phyloP scores from a whole-genome alignment of 768 basidiomycete genomes.

The Dictyophora rubrovolvata region DNA sequence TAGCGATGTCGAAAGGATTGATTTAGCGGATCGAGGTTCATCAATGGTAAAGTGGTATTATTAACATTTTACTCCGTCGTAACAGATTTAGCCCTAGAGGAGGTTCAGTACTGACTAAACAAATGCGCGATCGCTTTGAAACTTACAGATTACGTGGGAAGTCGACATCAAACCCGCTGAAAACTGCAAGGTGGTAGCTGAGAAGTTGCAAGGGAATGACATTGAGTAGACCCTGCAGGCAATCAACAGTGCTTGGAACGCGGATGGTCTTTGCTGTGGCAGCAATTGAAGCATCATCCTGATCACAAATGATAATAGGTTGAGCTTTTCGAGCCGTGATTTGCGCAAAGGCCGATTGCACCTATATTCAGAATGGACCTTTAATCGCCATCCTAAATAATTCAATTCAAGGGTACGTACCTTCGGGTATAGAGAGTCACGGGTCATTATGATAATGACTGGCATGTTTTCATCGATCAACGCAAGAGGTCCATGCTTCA shows the following conservation, averaged over 20 bases:
- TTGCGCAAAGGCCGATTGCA: constrained; percentile 91
- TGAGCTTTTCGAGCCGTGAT: constrained; percentile 96
- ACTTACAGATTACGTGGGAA: constrained; percentile 93
- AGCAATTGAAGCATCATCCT: constrained; percentile 74
- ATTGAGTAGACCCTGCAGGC: constrained; percentile 90
- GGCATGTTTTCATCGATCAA: constrained; percentile 98
- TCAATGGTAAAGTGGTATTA: background rate
- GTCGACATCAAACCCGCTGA: constrained; percentile 95
- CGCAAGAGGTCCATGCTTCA: constrained; percentile 97
- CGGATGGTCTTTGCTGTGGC: constrained; percentile 78
- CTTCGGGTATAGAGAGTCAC: constrained; percentile 96
- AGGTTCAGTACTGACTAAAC: constrained; percentile 9
- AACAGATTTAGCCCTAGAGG: constrained; percentile 60
- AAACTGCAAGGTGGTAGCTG: constrained; percentile 92
- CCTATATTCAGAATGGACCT: background rate
- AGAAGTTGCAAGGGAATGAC: constrained; percentile 93
- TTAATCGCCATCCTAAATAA: background rate
- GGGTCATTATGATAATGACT: constrained; percentile 99
- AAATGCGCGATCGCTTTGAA: constrained; percentile 4
- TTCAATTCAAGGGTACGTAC: constrained; percentile 18
- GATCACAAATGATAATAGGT: constrained; percentile 92
- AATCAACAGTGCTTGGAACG: constrained; percentile 90
- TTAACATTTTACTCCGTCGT: constrained; percentile 45
- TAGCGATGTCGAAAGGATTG: background rate
- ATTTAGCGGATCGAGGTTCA: background rate